Percentiles rank a stretch among this genome's conserved stretches.
phyloP scores from a whole-genome alignment of 2,329 filamentous ascomycete genomes.

The Nemania bipapillata region DNA sequence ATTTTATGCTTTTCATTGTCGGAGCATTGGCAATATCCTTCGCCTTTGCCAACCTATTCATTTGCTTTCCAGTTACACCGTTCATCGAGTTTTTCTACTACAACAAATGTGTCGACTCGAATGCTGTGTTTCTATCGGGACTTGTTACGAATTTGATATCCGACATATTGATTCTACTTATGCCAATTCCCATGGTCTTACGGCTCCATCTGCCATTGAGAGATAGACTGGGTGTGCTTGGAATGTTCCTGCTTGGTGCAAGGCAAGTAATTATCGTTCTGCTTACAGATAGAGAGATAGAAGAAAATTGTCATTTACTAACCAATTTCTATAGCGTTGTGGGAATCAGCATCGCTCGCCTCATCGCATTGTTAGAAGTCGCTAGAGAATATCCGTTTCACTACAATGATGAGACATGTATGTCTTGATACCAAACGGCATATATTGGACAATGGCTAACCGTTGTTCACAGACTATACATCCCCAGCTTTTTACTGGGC shows the following conservation, averaged over 20 bases:
- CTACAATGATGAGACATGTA: too few relatives aligned
- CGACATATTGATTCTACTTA: conserved; percentile 44
- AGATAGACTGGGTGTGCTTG: conserved; percentile 45
- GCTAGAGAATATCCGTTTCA: too few relatives aligned
- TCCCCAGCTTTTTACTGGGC: conserved; percentile 43
- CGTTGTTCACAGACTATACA: conserved; percentile 41
- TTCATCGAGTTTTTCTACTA: conserved; percentile 44
- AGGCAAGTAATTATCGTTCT: conserved; percentile 37
- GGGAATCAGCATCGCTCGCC: too few relatives aligned
- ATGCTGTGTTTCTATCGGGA: conserved; percentile 41
- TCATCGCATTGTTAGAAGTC: too few relatives aligned
- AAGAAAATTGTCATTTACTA: too few relatives aligned
- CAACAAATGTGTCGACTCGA: conserved; percentile 44
- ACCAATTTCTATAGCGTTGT: too few relatives aligned
- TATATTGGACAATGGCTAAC: too few relatives aligned
- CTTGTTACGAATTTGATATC: conserved; percentile 43
- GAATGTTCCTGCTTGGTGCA: conserved; percentile 46
- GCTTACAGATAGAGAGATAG: too few relatives aligned
- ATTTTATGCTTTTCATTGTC: conserved; percentile 36
- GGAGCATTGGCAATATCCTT: conserved; percentile 43
- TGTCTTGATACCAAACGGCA: too few relatives aligned
- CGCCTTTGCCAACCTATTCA: conserved; percentile 47
- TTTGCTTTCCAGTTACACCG: conserved; percentile 43
- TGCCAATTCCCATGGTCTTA: conserved; percentile 47
- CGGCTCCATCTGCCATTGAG: conserved; percentile 42